Evolutionary conservation across 164 flowering plant species (phyloP).

Genomic region (Stephania cephalantha): DNA sequence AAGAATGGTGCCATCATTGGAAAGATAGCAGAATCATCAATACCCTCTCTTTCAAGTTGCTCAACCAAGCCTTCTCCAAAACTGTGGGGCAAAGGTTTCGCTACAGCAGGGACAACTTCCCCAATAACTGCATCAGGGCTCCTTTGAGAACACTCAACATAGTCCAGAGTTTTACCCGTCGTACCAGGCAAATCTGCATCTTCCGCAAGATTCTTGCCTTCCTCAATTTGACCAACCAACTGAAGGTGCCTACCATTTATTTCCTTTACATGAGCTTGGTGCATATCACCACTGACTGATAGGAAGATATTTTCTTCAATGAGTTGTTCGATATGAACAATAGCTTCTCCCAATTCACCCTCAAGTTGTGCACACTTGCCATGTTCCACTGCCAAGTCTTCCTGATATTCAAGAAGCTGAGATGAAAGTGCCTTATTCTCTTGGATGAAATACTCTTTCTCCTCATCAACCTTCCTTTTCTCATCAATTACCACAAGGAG

Average conservation of each 20-base stretch:
- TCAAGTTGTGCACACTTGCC: slow-evolving; percentile 29
- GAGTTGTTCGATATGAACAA: slow-evolving; percentile 36
- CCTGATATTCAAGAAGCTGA: slow-evolving; percentile 39
- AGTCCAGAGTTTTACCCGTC: slow-evolving; percentile 8
- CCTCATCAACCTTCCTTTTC: slow-evolving; percentile 37
- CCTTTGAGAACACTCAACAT: slow-evolving; percentile 17
- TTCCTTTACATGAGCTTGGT: slow-evolving; percentile 35
- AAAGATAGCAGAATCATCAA: slow-evolving; percentile 36
- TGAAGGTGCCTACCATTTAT: slow-evolving; percentile 19
- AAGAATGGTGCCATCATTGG: slow-evolving; percentile 31
- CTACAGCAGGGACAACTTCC: slow-evolving; percentile 14
- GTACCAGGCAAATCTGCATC: slow-evolving; percentile 11
- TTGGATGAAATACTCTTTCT: slow-evolving; percentile 27
- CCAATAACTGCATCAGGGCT: slow-evolving; percentile 7
- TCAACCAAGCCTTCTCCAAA: slow-evolving; percentile 13
- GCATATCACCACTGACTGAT: slow-evolving; percentile 34
- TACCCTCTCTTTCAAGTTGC: slow-evolving; percentile 22
- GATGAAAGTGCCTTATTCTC: slow-evolving; percentile 43
- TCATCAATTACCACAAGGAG: slow-evolving; percentile 34
- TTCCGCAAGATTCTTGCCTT: slow-evolving; percentile 18
- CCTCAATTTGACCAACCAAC: slow-evolving; percentile 16
- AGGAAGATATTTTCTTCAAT: slow-evolving; percentile 48
- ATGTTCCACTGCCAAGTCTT: slow-evolving; percentile 25
- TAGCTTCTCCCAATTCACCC: slow-evolving; percentile 41
- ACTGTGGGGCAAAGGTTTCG: slow-evolving; percentile 16